phyloP scores from a whole-genome alignment of 768 basidiomycete species.

The Glaciozyma antarctica region DNA sequence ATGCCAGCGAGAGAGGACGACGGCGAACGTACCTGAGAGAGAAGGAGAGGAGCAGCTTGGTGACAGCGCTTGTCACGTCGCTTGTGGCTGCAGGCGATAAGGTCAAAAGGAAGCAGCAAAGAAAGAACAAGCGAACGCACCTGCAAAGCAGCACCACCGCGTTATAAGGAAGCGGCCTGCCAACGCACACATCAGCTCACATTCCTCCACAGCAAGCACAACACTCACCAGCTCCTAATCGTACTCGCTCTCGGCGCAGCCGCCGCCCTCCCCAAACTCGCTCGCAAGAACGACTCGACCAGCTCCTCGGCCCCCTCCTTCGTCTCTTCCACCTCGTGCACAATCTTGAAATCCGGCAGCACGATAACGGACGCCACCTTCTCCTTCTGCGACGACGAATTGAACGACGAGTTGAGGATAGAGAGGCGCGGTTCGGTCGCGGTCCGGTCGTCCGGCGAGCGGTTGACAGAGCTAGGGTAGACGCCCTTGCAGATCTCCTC shows the following conservation, averaged over 20 bases:
- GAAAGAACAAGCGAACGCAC: conserved; percentile 35
- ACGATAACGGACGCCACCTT: conserved; percentile 70
- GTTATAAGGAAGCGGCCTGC: conserved; percentile 62
- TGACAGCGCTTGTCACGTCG: conserved; percentile 83
- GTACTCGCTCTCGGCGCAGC: neutral
- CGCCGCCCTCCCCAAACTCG: too few relatives aligned
- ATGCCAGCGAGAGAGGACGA: too few relatives aligned
- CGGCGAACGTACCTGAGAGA: conserved; percentile 8
- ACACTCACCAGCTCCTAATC: conserved; percentile 10
- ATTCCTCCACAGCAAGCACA: conserved; percentile 42
- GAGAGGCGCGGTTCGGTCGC: conserved; percentile 7
- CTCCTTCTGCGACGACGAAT: conserved; percentile 46
- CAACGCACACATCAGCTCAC: neutral
- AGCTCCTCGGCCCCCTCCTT: conserved; percentile 58
- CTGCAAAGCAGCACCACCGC: conserved; percentile 81
- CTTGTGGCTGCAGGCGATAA: conserved; percentile 72
- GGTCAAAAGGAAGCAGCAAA: too few relatives aligned
- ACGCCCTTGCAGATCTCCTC: conserved; percentile 1
- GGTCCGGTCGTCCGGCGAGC: neutral
- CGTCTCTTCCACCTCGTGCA: conserved; percentile 60
- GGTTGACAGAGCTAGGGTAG: conserved; percentile 5
- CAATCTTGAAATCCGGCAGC: conserved; percentile 82
- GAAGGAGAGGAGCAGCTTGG: conserved; percentile 43
- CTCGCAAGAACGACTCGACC: neutral
- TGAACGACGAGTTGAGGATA: conserved; percentile 26